phyloP scores from a whole-genome alignment of 306 rosid genomes.

The Citrullus colocynthis region DNA sequence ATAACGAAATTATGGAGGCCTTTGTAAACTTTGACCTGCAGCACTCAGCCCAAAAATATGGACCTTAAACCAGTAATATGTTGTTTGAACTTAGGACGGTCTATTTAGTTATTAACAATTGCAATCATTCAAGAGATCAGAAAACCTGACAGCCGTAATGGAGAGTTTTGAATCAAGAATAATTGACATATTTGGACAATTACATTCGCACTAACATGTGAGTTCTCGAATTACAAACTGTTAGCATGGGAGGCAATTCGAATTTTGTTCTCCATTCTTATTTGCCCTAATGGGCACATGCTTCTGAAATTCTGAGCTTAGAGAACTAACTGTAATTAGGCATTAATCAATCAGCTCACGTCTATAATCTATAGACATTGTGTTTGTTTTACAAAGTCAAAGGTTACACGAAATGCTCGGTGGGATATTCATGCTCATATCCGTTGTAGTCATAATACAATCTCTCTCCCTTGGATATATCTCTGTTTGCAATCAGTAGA shows the following conservation, averaged over 20 bases:
- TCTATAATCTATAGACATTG: neutral
- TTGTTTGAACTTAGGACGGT: neutral
- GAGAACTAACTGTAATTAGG: neutral
- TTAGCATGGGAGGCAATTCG: neutral
- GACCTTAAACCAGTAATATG: neutral
- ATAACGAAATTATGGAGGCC: neutral
- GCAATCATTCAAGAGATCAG: neutral
- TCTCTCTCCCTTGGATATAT: constrained; percentile 82
- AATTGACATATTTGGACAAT: neutral
- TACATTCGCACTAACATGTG: neutral
- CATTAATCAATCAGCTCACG: constrained; percentile 1
- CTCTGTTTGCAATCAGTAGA: constrained; percentile 70
- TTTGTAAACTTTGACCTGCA: neutral
- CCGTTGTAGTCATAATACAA: constrained; percentile 92
- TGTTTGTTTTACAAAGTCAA: constrained; percentile 34
- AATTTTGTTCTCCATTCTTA: neutral
- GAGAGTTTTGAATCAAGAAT: neutral
- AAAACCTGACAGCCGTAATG: neutral
- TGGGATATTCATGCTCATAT: constrained; percentile 81
- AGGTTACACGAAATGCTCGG: constrained; percentile 61
- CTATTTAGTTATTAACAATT: neutral
- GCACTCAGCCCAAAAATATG: neutral
- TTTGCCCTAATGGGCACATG: neutral
- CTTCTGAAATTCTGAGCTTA: neutral
- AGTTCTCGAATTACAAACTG: neutral